Conservation (phyloP, 805 yeast genomes). For the Saccharomyces mikatae region DNA sequence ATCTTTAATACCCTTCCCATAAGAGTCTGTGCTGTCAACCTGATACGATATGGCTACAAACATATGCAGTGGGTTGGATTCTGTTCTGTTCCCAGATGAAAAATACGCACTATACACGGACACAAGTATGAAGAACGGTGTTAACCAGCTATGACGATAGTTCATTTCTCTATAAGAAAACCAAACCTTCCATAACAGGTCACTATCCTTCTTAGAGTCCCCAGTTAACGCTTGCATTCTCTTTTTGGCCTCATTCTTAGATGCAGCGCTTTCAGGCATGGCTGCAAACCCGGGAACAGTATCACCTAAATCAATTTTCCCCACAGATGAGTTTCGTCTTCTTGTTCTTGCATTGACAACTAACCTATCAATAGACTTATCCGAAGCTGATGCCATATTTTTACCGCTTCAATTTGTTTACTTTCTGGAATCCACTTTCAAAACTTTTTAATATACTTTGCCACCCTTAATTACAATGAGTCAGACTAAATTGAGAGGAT, state of each 20-base stretch:
- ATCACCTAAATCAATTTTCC: conserved; percentile 69
- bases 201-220: conserved; percentile 39
- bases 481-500: neutral
- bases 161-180: conserved; percentile 51
- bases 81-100: conserved; percentile 49
- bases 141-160: conserved; percentile 60
- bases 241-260: conserved; percentile 33
- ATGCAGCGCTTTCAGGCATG: conserved; percentile 42
- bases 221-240: conserved; percentile 31
- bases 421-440: neutral
- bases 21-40: conserved; percentile 50
- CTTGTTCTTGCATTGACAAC: conserved; percentile 24
- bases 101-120: conserved; percentile 39
- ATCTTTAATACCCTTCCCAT: conserved; percentile 85
- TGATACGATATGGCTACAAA: conserved; percentile 61
- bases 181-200: conserved; percentile 47
- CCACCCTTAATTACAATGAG: neutral
- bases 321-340: conserved; percentile 63
- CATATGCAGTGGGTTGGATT: conserved; percentile 52
- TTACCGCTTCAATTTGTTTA: neutral
- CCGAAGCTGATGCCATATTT: neutral
- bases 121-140: conserved; percentile 47
- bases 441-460: neutral
- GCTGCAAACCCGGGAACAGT: conserved; percentile 51
- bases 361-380: conserved; percentile 2